Base-by-base conservation (phyloP, 140 eudicot species). In the Anethum foeniculum region DNA sequence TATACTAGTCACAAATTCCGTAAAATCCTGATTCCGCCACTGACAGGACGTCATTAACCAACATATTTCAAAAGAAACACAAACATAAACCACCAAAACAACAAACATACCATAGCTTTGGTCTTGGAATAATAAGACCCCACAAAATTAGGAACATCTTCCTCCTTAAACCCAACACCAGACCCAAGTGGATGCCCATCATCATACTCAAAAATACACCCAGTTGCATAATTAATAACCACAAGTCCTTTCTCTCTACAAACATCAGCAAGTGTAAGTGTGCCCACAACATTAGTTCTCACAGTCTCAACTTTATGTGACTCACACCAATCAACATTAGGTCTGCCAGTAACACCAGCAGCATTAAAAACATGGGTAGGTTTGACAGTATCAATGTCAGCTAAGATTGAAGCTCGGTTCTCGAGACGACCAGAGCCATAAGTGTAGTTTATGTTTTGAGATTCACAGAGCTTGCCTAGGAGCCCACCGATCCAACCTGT, bases 51-150 rank as follows among this genome's bases (percentile, higher is more conserved):
- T 43, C 64, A 54, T 21, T 3, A 60, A 62, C 34, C 14, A 62
- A 25, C 16, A 62, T 2, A 25, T 2, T 62, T 25, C 1, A 2
- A n/a, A 60, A 60, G 15, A 56, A 3, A 56, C 28, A 9, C 28
- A 58, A 2, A 58, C n/a, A 34, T 34, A 34, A 34, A 34, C 38
- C 38, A 51, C 14, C 7, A 16, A 52, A 23, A n/a, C 3, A 38
- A 81, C 38, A 41, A 27, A 51, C 76, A 78, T 58, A 88, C 91
- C 91, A 88, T 85, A 11, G 91, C 91, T 68, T 88, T 88, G 51
- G 91, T 88, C 91, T 88, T 88, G 83, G 91, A 88, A 47, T 88
- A 88, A 51, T 78, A 88, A 30, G 91, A 88, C 36, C 89, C 91
- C 46, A 83, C 51, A 75, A 88, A 88, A 74, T 88, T 88, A 0